A percentile compares a stretch with the other conserved stretches of the same genome.
Conservation (phyloP, 352 stramenopile genomes). For the Globisporangium solare region DNA sequence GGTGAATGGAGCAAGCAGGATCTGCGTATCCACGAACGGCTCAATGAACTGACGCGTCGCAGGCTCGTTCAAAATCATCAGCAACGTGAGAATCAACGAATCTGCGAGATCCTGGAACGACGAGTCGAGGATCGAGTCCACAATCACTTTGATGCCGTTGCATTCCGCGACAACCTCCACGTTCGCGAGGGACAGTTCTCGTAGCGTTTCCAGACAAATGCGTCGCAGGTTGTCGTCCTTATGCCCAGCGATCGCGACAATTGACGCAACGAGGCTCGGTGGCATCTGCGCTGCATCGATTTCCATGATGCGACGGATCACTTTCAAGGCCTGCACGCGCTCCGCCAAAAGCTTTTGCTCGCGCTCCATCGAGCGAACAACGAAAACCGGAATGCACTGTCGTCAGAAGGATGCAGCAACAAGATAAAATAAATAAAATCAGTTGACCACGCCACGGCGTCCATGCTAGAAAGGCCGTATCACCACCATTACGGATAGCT, state of each 20-base stretch:
- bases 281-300: constrained; percentile 84
- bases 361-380: constrained; percentile 80
- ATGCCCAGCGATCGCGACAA: constrained; percentile 82
- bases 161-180: constrained; percentile 79
- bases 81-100: constrained; percentile 78
- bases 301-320: constrained; percentile 80
- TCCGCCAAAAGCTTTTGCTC: constrained; percentile 84
- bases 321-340: constrained; percentile 83
- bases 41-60: constrained; percentile 83
- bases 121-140: constrained; percentile 85
- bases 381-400: constrained; percentile 74
- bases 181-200: constrained; percentile 76
- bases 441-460: too few relatives aligned
- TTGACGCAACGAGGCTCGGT: constrained; percentile 69
- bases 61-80: constrained; percentile 83
- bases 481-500: not conserved
- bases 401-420: not conserved
- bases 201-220: constrained; percentile 82
- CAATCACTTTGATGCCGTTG: constrained; percentile 78
- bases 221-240: constrained; percentile 88
- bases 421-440: constrained; percentile 3
- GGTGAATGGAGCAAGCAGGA: constrained; percentile 84
- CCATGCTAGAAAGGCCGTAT: too few relatives aligned
- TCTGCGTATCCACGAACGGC: constrained; percentile 84
- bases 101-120: constrained; percentile 85